Base-by-base conservation (phyloP, 495 filamentous ascomycete genomes). In the Penicillium desertorum region DNA sequence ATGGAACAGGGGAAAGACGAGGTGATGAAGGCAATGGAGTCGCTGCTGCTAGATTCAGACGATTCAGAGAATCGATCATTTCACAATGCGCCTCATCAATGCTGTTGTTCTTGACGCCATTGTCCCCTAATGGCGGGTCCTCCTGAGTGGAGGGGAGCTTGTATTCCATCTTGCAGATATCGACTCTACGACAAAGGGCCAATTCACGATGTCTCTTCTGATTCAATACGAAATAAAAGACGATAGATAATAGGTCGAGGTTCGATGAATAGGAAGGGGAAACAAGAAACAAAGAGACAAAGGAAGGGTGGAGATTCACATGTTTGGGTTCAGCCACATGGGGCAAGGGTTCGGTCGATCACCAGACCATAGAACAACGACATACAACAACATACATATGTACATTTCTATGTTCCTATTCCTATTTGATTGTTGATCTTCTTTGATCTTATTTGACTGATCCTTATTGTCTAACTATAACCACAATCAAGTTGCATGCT, bases 1-100 rank as follows among this genome's bases (percentile, higher is more conserved):
- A 53, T 19, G 51, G 27, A 44, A 20, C 16, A 43, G 39, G 9
- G 14, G 27, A 43, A 36, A 50, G 17, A 32, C 25, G 39, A 49
- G 73, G 75, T 30, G 80, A 83, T 22, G 68, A 54, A 19, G 81
- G 79, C 23, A 77, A 62, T 55, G 72, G 70, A 39, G 75, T 65
- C 19, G 74, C 71, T 62, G 73, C 71, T 56, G 62, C 64, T 30
- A 83, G 74, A 43, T 79, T 78, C 45, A 83, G 70, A 49, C 75
- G 71, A 61, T 74, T 73, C 62, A 81, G 68, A 51, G 71, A 72
- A 51, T 81, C 67, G 14, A 72, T 62, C 34, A 80, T 58, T 32
- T 62, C 62, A 55, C 20, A 46, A 41, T 52, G 51, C 14, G 59
- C 61, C 22, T 58, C 58, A 50, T 50, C 51, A n/a, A 42, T 37